Conservation (phyloP, 345 rosid species). For the Kernera saxatilis region DNA sequence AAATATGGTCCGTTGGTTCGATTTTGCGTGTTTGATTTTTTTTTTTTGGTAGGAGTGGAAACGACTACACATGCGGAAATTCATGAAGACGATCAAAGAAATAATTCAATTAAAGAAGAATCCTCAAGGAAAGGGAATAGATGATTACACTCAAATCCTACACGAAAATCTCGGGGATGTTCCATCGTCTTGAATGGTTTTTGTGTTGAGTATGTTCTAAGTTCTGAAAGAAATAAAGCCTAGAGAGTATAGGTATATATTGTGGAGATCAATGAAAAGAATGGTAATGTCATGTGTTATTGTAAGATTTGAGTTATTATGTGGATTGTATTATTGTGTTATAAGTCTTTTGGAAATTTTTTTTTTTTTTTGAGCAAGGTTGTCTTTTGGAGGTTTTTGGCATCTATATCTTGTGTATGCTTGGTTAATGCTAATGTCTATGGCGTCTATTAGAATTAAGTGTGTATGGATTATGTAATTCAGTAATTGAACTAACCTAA, state of each 20-base stretch:
- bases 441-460: neutral
- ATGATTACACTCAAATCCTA: slow-evolving; percentile 1
- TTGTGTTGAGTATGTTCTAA: neutral
- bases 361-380: too few relatives aligned
- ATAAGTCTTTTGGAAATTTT: neutral
- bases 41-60: slow-evolving; percentile 54
- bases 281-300: neutral
- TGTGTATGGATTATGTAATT: too few relatives aligned
- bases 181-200: slow-evolving; percentile 5
- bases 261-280: neutral
- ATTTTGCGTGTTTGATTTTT: neutral
- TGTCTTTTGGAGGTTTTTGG: neutral
- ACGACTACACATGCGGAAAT: slow-evolving; percentile 45
- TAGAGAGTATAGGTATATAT: neutral
- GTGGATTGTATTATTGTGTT: neutral
- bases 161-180: neutral
- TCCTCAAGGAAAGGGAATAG: slow-evolving; percentile 56
- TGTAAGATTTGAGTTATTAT: neutral
- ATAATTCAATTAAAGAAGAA: slow-evolving; percentile 48
- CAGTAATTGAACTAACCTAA: too few relatives aligned
- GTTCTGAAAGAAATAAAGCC: neutral
- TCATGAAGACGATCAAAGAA: slow-evolving; percentile 41
- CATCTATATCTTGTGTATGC: neutral
- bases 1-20: neutral
- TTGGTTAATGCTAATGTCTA: neutral